Base-by-base conservation (phyloP, 2,329 filamentous ascomycete species). In the Diaporthe sp. region DNA sequence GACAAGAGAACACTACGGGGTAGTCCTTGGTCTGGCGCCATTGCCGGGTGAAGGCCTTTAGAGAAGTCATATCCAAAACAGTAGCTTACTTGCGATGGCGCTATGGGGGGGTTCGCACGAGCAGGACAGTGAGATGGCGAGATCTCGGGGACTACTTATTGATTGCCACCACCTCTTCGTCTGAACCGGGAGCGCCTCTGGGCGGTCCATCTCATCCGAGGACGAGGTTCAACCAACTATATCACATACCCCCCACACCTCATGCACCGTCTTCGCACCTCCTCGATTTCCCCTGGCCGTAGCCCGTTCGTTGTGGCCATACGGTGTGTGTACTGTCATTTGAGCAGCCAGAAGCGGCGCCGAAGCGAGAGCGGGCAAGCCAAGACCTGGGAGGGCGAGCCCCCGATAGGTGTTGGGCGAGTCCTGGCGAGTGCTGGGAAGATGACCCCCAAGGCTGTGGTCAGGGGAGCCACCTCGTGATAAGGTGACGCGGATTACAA, bases 91-190 rank as follows among this genome's bases (percentile, higher is more conserved):
- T 63, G 58, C 57, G 42, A 39, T 63, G 44, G 47, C 58, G 42
- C 70, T 61, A 51, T 60, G 60, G 57, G 42, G 37, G 39, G 44
- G 39, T 63, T 55, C 34, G 22, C 22, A n/a, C 34, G 71, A 31
- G 71, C 58, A 39, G 42, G 58, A 31, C 31, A 44, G 13, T 31
- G 22, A 22, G 42, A 55, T 72, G 58, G 47, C 42, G 42, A 65
- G 49, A 53, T n/a, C 20, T 47, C n/a, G 57, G 57, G 60, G 31
- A n/a, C 71, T 51, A 73, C 71, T 65, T 73, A 73, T 72, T 49
- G 70, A 49, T 61, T 61, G 42, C 57, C 58, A 72, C 55, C 70
- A 61, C 28, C 42, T 57, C 39, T 22, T 60, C n/a, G 47, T 44
- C n/a, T 55, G 34, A 73, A 65, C 25, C 25, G 49, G 58, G 55